Base-by-base conservation (phyloP, 768 basidiomycete species). In the Nevesoporus exiguus region DNA sequence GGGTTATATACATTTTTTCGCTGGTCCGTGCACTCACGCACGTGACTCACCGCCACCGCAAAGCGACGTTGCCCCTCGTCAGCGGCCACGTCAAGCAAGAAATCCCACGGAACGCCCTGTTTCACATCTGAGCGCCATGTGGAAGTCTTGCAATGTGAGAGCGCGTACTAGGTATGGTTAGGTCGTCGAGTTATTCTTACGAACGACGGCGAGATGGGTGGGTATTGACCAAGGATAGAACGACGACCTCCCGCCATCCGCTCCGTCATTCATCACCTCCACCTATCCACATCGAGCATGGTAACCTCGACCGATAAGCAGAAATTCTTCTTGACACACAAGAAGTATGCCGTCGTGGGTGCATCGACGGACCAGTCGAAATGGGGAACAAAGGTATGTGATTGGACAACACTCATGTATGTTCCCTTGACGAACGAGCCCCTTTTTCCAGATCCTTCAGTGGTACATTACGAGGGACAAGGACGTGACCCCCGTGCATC, bases 331-430 rank as follows among this genome's bases (percentile, higher is more conserved):
- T 66, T 93, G 39, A 74, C 79, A 8, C 79, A 82, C 13, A 75
- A 85, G 7, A 66, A 74, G 56, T 94, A 79, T 52, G 92, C 90
- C 30, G 90, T 93, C 25, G 82, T 90, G 14, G 91, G 92, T 22
- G 90, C 90, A 5, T 92, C 88, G 41, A 91, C 84, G 57, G 86
- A 93, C 70, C 77, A 80, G 62, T 75, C 74, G 52, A 93, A 93
- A 73, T 90, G 76, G 66, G 91, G 92, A 29, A 90, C 88, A 51
- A 88, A 83, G 77, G 90, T 77, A 39, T n/a, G n/a, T n/a, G n/a
- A 31, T 68, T 24, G 10, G 7, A 3, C 1, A 5, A 22, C n/a
- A 0, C 33, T 9, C 31, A 11, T 14, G 24, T 3, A 17, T 10
- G 19, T 25, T 27, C 10, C 51, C 31, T 30, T 36, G 31, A 25